phyloP scores from a whole-genome alignment of 2,329 filamentous ascomycete genomes.

The Teratosphaeria nubilosa region DNA sequence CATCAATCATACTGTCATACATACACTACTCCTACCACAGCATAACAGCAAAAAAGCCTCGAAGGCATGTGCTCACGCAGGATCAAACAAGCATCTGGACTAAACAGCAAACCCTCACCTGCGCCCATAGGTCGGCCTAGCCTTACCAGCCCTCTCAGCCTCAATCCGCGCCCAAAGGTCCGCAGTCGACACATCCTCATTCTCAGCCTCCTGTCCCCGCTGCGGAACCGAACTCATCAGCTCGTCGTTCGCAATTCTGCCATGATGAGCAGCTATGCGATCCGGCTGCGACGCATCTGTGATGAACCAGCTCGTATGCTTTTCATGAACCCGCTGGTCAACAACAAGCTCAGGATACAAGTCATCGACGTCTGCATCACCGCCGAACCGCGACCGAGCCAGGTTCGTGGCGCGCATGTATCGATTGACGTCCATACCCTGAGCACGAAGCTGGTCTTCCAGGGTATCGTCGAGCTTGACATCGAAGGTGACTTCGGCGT shows the following conservation, averaged over 20 bases:
- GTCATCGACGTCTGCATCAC: not conserved
- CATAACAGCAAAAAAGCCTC: not conserved
- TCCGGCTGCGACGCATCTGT: not conserved
- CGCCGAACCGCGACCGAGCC: not conserved
- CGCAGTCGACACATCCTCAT: not conserved
- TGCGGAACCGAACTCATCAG: not conserved
- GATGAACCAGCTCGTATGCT: not conserved
- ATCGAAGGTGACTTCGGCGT: not conserved
- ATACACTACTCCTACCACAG: not conserved
- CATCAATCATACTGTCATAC: no score
- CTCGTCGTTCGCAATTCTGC: not conserved
- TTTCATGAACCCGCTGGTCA: not conserved
- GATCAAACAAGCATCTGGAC: not conserved
- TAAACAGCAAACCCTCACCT: not conserved
- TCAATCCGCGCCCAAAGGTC: not conserved
- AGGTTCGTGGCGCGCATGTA: not conserved
- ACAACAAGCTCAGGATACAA: not conserved
- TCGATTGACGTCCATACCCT: not conserved
- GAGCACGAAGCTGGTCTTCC: not conserved
- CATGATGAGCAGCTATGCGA: not conserved
- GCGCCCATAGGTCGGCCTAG: not conserved
- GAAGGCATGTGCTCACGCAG: not conserved
- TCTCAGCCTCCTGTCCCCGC: not conserved
- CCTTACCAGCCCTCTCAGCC: not conserved
- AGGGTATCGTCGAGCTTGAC: not conserved